phyloP scores from a whole-genome alignment of 2,329 filamentous ascomycete species.

The Phaeosphaeria sp. region DNA sequence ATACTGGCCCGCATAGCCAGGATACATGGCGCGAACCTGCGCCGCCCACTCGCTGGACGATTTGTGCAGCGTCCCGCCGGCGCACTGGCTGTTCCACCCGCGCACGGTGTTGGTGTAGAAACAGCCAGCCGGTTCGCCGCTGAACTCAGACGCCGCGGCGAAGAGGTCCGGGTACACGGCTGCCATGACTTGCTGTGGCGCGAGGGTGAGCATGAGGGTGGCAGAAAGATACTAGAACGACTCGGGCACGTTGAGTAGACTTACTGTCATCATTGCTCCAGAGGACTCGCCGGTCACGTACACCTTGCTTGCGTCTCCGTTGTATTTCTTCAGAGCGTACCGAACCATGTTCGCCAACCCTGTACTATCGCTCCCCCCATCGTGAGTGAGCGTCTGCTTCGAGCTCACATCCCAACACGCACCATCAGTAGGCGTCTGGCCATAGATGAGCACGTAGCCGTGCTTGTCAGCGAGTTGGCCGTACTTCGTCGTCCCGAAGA shows the following conservation, averaged over 20 bases:
- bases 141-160: conserved; percentile 32
- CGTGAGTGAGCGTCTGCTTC: conserved; percentile 1
- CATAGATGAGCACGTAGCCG: conserved; percentile 2
- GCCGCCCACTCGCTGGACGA: conserved; percentile 39
- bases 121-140: conserved; percentile 38
- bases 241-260: too few relatives aligned
- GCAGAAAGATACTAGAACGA: too few relatives aligned
- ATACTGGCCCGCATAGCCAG: conserved; percentile 43
- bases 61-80: conserved; percentile 24
- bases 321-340: conserved; percentile 2
- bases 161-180: conserved; percentile 33
- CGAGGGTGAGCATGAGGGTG: too few relatives aligned
- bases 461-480: conserved; percentile 2
- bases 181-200: conserved; percentile 2
- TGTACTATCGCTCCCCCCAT: conserved; percentile 2
- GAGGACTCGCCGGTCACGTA: conserved; percentile 2
- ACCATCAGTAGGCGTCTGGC: conserved; percentile 2
- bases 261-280: conserved; percentile 2
- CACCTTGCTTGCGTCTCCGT: not conserved
- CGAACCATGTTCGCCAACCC: conserved; percentile 2
- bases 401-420: conserved; percentile 2
- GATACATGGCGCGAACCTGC: conserved; percentile 44
- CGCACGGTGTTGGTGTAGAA: conserved; percentile 52
- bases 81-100: conserved; percentile 24
- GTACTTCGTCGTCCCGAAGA: conserved; percentile 2